These are phyloP conservation scores for Wickerhamiella qilinensis DNA, from an alignment of 805 yeast genomes.

Conservation along the genomic window DNA sequence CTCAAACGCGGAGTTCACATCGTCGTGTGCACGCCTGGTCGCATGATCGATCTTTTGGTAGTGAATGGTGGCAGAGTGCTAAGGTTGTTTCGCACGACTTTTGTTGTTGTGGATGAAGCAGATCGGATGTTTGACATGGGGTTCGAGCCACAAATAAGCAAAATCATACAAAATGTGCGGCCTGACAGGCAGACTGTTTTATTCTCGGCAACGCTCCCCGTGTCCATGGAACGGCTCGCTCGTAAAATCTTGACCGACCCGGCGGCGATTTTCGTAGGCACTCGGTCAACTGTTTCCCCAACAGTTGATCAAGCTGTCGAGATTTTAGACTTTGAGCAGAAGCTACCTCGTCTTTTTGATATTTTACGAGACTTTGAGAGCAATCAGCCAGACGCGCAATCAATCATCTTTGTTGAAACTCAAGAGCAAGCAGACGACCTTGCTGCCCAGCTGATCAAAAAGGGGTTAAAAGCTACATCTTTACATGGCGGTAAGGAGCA, in stretches of 20 bases:
- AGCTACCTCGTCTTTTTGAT: constrained; percentile 38
- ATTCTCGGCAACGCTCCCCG: constrained; percentile 89
- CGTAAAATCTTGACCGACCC: constrained; percentile 46
- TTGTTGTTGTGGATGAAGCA: constrained; percentile 86
- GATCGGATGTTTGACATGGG: constrained; percentile 96
- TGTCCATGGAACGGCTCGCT: constrained; percentile 62
- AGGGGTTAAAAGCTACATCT: constrained; percentile 44
- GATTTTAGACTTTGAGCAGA: constrained; percentile 38
- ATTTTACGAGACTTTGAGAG: constrained; percentile 33
- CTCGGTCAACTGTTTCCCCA: constrained; percentile 62
- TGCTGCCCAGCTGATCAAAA: constrained; percentile 32
- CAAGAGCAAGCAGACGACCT: constrained; percentile 75
- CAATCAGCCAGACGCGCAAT: constrained; percentile 21
- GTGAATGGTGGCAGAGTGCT: constrained; percentile 68
- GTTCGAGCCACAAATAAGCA: constrained; percentile 86
- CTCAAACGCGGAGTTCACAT: constrained; percentile 65
- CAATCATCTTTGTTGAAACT: constrained; percentile 72
- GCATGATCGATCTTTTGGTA: constrained; percentile 75
- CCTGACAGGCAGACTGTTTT: constrained; percentile 81
- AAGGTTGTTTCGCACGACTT: constrained; percentile 52
- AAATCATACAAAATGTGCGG: constrained; percentile 57
- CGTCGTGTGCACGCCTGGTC: constrained; percentile 87
- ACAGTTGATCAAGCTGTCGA: constrained; percentile 62
- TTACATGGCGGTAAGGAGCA: constrained; percentile 92
- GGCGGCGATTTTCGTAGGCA: constrained; percentile 64